Percentiles rank a stretch among this genome's conserved stretches.
Evolutionary conservation across 345 rosid species (phyloP).

Genomic region (Limnanthes douglasii): DNA sequence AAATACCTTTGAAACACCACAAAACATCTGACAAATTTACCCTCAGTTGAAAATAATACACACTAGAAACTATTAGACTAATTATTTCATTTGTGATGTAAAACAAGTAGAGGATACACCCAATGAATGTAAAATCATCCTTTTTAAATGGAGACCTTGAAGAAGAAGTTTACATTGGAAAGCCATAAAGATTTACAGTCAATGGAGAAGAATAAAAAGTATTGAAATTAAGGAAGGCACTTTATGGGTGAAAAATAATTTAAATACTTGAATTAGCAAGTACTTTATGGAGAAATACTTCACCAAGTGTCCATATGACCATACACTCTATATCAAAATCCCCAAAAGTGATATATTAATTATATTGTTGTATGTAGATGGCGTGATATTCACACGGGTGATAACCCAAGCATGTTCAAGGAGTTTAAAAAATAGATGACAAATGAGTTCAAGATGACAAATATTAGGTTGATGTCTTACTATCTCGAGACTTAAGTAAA

Average conservation of each 20-base stretch:
- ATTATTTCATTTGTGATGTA: background rate
- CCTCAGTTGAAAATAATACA: no score
- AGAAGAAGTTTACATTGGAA: background rate
- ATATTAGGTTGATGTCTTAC: conserved; percentile 1
- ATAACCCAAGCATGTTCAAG: background rate
- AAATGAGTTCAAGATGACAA: background rate
- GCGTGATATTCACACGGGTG: background rate
- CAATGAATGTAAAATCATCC: background rate
- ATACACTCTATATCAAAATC: background rate
- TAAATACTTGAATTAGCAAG: background rate
- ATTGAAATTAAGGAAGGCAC: background rate
- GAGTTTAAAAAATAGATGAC: background rate
- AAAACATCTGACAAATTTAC: no score
- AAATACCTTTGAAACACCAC: no score
- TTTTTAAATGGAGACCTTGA: background rate
- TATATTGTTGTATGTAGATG: background rate
- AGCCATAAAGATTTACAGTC: background rate
- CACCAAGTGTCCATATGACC: no score
- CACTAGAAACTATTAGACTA: no score
- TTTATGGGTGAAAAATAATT: background rate
- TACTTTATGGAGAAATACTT: no score
- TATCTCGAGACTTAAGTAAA: no score
- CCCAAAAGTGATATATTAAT: background rate
- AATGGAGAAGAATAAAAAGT: background rate
- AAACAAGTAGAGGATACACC: background rate